These are phyloP conservation scores for Yarrowia hollandica DNA, from an alignment of 805 yeast genomes.

Conservation along the genomic window DNA sequence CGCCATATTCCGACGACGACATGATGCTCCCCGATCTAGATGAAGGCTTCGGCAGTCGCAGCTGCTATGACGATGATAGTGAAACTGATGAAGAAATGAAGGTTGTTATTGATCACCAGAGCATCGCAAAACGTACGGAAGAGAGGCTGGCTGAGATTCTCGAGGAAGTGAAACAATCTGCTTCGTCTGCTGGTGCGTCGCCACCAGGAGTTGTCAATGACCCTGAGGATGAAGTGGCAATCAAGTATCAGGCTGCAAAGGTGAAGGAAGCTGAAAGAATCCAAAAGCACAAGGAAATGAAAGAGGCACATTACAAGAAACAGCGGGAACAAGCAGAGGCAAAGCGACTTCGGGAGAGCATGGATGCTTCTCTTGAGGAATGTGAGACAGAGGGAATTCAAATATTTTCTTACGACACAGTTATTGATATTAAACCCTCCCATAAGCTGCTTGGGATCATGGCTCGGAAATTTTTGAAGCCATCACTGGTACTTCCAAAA, in stretches of 20 bases:
- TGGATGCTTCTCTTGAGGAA: not conserved
- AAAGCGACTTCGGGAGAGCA: not conserved
- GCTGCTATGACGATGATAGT: not conserved
- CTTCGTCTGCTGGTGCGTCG: not conserved
- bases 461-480: not conserved
- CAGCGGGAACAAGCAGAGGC: not conserved
- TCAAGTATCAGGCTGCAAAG: not conserved
- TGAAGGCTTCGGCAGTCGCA: not conserved
- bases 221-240: conserved; percentile 7
- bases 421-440: not conserved
- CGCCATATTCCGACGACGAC: not conserved
- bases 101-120: not conserved
- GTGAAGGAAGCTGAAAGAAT: not conserved
- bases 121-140: not conserved
- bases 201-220: not conserved
- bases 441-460: not conserved
- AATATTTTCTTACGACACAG: not conserved
- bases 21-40: too few species aligned
- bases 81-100: not conserved
- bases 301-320: not conserved
- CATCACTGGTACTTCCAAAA: not conserved
- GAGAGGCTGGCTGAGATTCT: not conserved
- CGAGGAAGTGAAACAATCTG: not conserved
- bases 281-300: not conserved
- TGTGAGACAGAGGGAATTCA: not conserved